phyloP scores from a whole-genome alignment of 257 asterid species.

The Verbena officinalis region DNA sequence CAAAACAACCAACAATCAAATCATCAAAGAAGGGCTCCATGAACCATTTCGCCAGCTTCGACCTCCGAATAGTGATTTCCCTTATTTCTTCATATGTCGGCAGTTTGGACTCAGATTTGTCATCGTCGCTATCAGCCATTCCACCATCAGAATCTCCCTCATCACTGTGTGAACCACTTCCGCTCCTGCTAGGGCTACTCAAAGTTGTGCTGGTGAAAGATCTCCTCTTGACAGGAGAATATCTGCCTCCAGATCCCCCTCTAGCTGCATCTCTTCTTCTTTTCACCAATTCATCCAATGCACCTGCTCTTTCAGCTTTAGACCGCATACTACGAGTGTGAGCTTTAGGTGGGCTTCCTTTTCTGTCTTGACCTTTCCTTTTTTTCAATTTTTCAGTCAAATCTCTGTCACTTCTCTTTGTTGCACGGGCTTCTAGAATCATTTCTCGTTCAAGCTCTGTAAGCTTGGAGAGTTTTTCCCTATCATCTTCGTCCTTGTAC shows the following conservation, averaged over 20 bases:
- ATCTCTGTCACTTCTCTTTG: slow-evolving; percentile 81
- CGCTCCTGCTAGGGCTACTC: slow-evolving; percentile 76
- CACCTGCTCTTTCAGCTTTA: slow-evolving; percentile 85
- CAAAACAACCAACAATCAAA: slow-evolving; percentile 91
- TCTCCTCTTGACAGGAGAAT: slow-evolving; percentile 86
- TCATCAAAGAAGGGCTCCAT: slow-evolving; percentile 99
- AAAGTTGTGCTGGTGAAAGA: slow-evolving; percentile 60
- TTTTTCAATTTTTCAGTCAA: slow-evolving; percentile 68
- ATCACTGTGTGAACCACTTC: slow-evolving; percentile 76
- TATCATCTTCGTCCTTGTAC: slow-evolving; percentile 84
- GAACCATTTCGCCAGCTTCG: slow-evolving; percentile 92
- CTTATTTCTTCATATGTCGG: slow-evolving; percentile 83
- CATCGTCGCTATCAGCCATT: slow-evolving; percentile 91
- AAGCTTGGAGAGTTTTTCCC: slow-evolving; percentile 83
- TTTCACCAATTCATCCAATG: slow-evolving; percentile 78
- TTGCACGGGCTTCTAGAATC: slow-evolving; percentile 86
- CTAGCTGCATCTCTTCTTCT: slow-evolving; percentile 74
- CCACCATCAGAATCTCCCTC: slow-evolving; percentile 87
- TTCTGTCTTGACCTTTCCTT: slow-evolving; percentile 54
- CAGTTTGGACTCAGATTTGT: slow-evolving; percentile 70
- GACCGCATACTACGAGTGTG: slow-evolving; percentile 83
- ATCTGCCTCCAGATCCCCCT: slow-evolving; percentile 68
- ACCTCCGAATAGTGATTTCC: slow-evolving; percentile 86
- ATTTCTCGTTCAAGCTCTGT: slow-evolving; percentile 88
- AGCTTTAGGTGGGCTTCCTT: slow-evolving; percentile 73